Conservation (phyloP, 2,329 filamentous ascomycete genomes). For the Chaetomium globosum region DNA sequence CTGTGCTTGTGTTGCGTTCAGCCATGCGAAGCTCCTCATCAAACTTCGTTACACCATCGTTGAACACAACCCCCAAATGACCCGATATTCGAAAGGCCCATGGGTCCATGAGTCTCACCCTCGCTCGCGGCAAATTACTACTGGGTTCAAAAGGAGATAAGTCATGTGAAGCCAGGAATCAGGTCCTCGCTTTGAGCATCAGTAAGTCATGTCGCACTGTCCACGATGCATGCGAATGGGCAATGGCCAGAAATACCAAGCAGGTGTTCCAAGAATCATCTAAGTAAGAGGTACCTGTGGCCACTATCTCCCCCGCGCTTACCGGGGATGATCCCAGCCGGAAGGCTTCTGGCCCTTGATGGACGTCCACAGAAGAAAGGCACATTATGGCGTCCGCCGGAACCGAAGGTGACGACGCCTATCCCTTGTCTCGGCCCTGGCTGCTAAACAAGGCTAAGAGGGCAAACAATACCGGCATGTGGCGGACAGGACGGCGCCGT, state of each 20-base stretch:
- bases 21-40: no score
- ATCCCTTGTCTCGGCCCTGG: neutral
- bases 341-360: neutral
- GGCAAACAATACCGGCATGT: neutral
- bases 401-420: neutral
- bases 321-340: no score
- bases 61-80: neutral
- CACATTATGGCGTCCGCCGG: neutral
- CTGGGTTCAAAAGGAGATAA: no score
- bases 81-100: neutral
- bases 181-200: neutral
- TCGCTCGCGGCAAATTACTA: no score
- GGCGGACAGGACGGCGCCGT: neutral
- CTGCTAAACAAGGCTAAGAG: neutral
- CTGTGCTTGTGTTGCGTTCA: no score
- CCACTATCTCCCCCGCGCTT: no score
- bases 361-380: neutral
- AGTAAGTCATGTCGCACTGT: neutral
- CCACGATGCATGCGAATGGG: neutral
- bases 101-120: no score
- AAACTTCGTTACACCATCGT: no score
- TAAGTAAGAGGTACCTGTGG: no score
- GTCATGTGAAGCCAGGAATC: neutral
- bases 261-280: no score
- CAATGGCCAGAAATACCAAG: neutral